Evolutionary conservation across 495 filamentous ascomycete species (phyloP).

Genomic region (Apodospora peruviana): DNA sequence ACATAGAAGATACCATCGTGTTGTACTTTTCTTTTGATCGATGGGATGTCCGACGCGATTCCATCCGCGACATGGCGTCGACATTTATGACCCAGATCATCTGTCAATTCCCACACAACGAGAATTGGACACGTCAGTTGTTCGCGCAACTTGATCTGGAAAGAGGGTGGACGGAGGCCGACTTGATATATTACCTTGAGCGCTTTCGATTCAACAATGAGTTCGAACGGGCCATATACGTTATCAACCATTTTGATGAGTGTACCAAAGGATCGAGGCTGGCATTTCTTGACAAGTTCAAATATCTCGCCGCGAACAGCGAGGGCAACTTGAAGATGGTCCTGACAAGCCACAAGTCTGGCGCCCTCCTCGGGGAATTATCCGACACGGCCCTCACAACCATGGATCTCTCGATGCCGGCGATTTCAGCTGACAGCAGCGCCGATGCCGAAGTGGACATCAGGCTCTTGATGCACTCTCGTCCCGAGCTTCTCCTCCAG

Average conservation of each 20-base stretch:
- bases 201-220: neutral
- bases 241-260: slow-evolving; percentile 14
- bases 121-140: neutral
- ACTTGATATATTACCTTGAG: slow-evolving; percentile 13
- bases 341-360: neutral
- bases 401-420: neutral
- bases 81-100: slow-evolving; percentile 16
- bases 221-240: slow-evolving; percentile 4
- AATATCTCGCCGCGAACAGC: neutral
- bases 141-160: neutral
- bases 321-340: slow-evolving; percentile 1
- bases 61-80: slow-evolving; percentile 12
- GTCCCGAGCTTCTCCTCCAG: slow-evolving; percentile 1
- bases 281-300: neutral
- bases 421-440: neutral
- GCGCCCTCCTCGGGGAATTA: slow-evolving; percentile 1
- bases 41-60: slow-evolving; percentile 9
- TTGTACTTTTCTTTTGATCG: slow-evolving; percentile 18
- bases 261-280: slow-evolving; percentile 1
- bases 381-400: slow-evolving; percentile 1
- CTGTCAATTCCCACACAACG: slow-evolving; percentile 1
- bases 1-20: neutral
- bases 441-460: neutral
- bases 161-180: slow-evolving; percentile 13
- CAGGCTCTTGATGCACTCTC: slow-evolving; percentile 1